Evolutionary conservation across 2,329 filamentous ascomycete genomes (phyloP).

Genomic region (Seiridium cupressi): DNA sequence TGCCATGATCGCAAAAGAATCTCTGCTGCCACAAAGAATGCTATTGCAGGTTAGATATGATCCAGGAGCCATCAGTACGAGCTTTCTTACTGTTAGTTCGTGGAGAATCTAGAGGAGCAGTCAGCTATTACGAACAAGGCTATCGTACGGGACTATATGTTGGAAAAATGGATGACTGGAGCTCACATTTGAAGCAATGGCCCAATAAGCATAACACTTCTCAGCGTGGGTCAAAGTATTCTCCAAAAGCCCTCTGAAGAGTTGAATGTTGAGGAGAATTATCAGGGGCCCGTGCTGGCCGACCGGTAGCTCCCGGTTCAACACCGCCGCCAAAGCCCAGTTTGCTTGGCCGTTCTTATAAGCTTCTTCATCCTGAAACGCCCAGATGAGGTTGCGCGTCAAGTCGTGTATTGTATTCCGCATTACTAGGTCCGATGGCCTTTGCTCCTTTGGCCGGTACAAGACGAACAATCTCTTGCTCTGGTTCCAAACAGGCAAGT

Average conservation of each 20-base stretch:
- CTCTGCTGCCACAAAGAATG: not conserved
- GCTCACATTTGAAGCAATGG: not conserved
- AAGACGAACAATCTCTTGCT: not conserved
- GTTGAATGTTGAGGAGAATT: not conserved
- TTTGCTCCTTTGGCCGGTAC: not conserved
- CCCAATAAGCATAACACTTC: too few relatives aligned
- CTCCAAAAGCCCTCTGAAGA: not conserved
- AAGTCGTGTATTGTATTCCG: not conserved
- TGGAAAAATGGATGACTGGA: too few relatives aligned
- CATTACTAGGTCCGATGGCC: not conserved
- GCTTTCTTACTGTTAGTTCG: not conserved
- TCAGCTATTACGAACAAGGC: not conserved
- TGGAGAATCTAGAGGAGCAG: not conserved
- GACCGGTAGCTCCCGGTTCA: not conserved
- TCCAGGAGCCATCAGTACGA: too few relatives aligned
- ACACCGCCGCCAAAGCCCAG: not conserved
- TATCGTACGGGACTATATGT: too few relatives aligned
- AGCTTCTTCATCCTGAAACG: not conserved
- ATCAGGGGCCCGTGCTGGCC: not conserved
- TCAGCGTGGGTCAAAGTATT: not conserved
- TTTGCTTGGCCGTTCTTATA: not conserved
- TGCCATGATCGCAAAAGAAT: not conserved
- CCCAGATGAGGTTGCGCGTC: not conserved
- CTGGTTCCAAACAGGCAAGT: not conserved
- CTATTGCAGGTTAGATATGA: not conserved